phyloP scores from a whole-genome alignment of 139 green algal genomes.

The Chlorella sorokiniana region DNA sequence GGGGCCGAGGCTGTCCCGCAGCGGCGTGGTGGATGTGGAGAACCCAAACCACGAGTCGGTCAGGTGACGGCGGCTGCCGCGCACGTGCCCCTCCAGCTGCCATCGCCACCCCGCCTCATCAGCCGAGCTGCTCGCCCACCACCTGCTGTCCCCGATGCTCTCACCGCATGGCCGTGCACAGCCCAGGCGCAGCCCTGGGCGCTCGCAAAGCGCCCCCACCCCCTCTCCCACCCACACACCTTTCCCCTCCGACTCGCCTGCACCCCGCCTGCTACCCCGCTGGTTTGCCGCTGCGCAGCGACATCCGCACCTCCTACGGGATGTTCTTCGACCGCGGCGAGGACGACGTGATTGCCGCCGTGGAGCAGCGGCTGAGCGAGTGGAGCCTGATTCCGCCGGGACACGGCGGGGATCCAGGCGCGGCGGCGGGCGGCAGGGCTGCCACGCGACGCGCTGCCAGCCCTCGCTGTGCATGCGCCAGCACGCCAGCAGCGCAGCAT shows the following conservation, averaged over 20 bases:
- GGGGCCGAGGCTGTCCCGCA: slow-evolving; percentile 28
- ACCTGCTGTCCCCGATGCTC: too few relatives aligned
- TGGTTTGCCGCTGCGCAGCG: slow-evolving; percentile 25
- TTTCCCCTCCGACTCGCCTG: background rate
- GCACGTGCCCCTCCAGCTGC: background rate
- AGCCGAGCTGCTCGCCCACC: background rate
- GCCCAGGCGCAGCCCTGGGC: background rate
- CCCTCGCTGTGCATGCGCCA: background rate
- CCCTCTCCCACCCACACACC: slow-evolving; percentile 45
- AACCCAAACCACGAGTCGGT: slow-evolving; percentile 10
- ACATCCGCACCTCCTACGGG: slow-evolving; percentile 49
- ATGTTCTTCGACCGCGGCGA: slow-evolving; percentile 56
- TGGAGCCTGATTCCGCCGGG: slow-evolving; percentile 49
- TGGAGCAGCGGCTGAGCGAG: slow-evolving; percentile 50
- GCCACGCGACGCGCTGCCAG: too few relatives aligned
- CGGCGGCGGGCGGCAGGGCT: slow-evolving; percentile 30
- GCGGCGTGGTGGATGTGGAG: slow-evolving; percentile 46
- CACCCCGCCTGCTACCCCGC: slow-evolving; percentile 25
- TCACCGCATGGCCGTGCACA: too few relatives aligned
- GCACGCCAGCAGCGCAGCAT: background rate
- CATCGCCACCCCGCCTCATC: background rate
- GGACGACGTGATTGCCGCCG: slow-evolving; percentile 52
- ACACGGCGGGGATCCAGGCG: slow-evolving; percentile 56
- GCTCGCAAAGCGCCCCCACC: background rate
- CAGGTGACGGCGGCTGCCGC: background rate